Evolutionary conservation across 495 filamentous ascomycete species (phyloP), one percentile per base, ranked within the genome.

Genomic region (Annulohypoxylon nitens): DNA sequence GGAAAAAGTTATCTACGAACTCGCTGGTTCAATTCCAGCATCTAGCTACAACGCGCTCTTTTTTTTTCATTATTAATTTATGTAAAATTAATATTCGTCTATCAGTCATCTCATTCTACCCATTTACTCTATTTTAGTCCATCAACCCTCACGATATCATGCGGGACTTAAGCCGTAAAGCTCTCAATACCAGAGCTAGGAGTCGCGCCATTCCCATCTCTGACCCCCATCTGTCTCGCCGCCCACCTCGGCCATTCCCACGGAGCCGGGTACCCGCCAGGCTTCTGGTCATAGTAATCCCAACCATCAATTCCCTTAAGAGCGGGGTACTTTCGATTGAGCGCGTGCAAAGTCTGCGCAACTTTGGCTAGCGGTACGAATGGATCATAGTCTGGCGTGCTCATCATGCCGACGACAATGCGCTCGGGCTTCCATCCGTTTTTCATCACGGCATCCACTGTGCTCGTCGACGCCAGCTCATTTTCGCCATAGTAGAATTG

Each of bases 211-310:
- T 25, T 30, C 4, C 20, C 25, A 7, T 11, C 25, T 8, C 23
- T 50, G 6, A 7, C 20, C 7, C 47, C 47, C 18, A 86, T 83
- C 76, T 12, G 82, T 77, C 77, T 83, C 79, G 68, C 78, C 82
- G 90, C 87, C 65, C 76, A 74, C 12, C 84, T 77, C 2, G 85
- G 86, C 89, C 89, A 91, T 67, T 86, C 81, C 88, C 87, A 90
- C 0, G 89, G 88, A n/a, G 81, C 79, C 53, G 77, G 81, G 20
- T 78, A 77, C 20, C 77, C 85, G 12, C 86, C 87, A 3, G 65
- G 87, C 47, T 61, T 74, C 2, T 84, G 81, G 80, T 90, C 90
- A 67, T 88, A 91, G 70, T 91, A 93, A 71, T 93, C 90, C 89
- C 90, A 93, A 0, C 91, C 90, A 86, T 89, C 89, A 1, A 92